Conservation (phyloP, 352 stramenopile genomes). For the Phytophthora multivora region DNA sequence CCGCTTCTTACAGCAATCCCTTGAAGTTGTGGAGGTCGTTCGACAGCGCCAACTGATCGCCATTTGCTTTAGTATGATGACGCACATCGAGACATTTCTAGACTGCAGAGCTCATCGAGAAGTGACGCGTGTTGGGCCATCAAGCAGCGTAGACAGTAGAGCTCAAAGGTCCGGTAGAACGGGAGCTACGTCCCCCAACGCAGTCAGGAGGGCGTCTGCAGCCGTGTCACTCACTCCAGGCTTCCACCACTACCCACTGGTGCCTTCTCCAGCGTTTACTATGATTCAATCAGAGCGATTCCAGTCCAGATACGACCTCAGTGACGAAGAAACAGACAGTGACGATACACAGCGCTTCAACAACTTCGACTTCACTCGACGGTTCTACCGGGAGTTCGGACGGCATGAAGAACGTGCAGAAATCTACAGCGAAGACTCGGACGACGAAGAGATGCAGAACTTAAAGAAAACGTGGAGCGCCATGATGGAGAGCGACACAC, state of each 20-base stretch:
- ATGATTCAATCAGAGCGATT: constrained; percentile 28
- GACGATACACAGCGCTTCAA: constrained; percentile 31
- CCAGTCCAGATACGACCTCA: constrained; percentile 19
- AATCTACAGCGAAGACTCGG: constrained; percentile 35
- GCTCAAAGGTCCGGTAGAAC: constrained; percentile 2
- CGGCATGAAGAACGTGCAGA: constrained; percentile 23
- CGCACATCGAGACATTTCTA: constrained; percentile 68
- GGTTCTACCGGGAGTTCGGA: constrained; percentile 48
- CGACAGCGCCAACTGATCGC: constrained; percentile 66
- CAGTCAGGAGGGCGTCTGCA: constrained; percentile 29
- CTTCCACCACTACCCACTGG: constrained; percentile 33
- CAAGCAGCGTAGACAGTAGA: constrained; percentile 7
- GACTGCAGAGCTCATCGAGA: constrained; percentile 46
- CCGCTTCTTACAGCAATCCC: constrained; percentile 59
- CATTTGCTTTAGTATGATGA: constrained; percentile 78
- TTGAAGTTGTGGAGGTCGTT: constrained; percentile 59
- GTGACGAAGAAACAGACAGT: constrained; percentile 20
- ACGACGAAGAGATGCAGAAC: constrained; percentile 55
- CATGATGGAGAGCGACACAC: constrained; percentile 54
- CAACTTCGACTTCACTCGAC: constrained; percentile 36
- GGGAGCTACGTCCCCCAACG: constrained; percentile 14
- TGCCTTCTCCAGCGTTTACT: constrained; percentile 30
- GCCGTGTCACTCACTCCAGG: constrained; percentile 30
- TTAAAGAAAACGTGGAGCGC: constrained; percentile 64
- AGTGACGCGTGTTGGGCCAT: constrained; percentile 6